Evolutionary conservation across 2,329 filamentous ascomycete species (phyloP).

Genomic region (Pestalotiopsis sp.): DNA sequence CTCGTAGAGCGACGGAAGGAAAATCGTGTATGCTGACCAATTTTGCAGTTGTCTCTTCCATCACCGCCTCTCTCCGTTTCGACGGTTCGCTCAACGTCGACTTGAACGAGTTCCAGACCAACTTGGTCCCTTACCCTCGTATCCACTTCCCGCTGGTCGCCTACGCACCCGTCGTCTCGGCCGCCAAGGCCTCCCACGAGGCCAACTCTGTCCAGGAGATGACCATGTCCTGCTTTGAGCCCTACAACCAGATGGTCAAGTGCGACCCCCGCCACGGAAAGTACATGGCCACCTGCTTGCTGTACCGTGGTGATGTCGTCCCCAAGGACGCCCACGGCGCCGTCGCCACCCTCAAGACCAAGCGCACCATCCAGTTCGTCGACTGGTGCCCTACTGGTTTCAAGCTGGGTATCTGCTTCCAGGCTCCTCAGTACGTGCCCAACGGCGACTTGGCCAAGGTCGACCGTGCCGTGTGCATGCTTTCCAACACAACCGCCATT

Average conservation of each 20-base stretch:
- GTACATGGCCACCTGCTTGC: slow-evolving; percentile 98
- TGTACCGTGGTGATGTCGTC: slow-evolving; percentile 98
- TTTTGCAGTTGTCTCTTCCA: slow-evolving; percentile 85
- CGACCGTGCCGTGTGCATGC: slow-evolving; percentile 99
- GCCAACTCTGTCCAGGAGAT: slow-evolving; percentile 98
- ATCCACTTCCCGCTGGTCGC: slow-evolving; percentile 99
- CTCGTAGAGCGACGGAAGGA: neutral
- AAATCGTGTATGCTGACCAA: slow-evolving; percentile 21
- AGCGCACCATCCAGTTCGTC: slow-evolving; percentile 98
- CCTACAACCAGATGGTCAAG: slow-evolving; percentile 99
- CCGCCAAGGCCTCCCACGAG: slow-evolving; percentile 95
- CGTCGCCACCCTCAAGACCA: slow-evolving; percentile 96
- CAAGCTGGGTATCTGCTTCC: slow-evolving; percentile 99
- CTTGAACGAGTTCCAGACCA: slow-evolving; percentile 99
- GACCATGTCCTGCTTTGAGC: slow-evolving; percentile 99
- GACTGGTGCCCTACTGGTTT: slow-evolving; percentile 99
- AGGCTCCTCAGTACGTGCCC: slow-evolving; percentile 92
- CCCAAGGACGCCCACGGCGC: slow-evolving; percentile 93
- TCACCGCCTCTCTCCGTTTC: slow-evolving; percentile 97
- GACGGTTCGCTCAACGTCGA: slow-evolving; percentile 99
- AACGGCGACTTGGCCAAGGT: slow-evolving; percentile 98
- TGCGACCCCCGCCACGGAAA: slow-evolving; percentile 98
- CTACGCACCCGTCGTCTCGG: slow-evolving; percentile 92
- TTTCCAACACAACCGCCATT: slow-evolving; percentile 98
- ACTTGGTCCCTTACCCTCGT: slow-evolving; percentile 96